These are phyloP conservation scores for Sporothrix sp. DNA, from an alignment of 2,329 filamentous ascomycete genomes.

Conservation along the genomic window DNA sequence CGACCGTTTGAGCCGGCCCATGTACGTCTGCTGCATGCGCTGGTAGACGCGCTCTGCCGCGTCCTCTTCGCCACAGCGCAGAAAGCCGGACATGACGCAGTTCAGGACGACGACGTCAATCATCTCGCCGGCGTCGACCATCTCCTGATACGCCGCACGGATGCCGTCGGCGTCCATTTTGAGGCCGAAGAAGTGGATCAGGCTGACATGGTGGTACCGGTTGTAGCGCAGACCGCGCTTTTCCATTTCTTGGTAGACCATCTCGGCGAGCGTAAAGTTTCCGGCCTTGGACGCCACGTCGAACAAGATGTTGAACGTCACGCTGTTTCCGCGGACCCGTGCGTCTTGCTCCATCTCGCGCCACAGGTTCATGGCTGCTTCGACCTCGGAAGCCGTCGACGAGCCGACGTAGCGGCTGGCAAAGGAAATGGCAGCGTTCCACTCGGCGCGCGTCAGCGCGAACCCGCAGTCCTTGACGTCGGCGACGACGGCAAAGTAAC, in stretches of 20 bases:
- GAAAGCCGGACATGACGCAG: slow-evolving; percentile 68
- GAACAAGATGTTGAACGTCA: slow-evolving; percentile 92
- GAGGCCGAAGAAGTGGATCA: slow-evolving; percentile 78
- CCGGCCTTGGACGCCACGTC: slow-evolving; percentile 78
- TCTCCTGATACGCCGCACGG: slow-evolving; percentile 66
- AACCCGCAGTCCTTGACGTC: slow-evolving; percentile 71
- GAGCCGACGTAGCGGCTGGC: slow-evolving; percentile 59
- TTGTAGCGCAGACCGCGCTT: slow-evolving; percentile 57
- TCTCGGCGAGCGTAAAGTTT: slow-evolving; percentile 74
- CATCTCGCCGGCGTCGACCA: slow-evolving; percentile 77
- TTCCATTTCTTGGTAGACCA: slow-evolving; percentile 74
- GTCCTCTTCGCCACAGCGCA: slow-evolving; percentile 63
- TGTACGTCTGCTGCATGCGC: slow-evolving; percentile 64
- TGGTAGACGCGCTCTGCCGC: slow-evolving; percentile 74
- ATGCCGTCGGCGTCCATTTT: slow-evolving; percentile 63
- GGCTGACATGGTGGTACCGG: slow-evolving; percentile 69
- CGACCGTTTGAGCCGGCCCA: background rate
- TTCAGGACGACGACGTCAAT: slow-evolving; percentile 84
- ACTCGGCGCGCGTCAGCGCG: slow-evolving; percentile 57
- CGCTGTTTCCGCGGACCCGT: slow-evolving; percentile 53
- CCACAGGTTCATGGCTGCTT: slow-evolving; percentile 70
- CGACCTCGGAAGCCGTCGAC: slow-evolving; percentile 49
- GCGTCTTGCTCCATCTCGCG: slow-evolving; percentile 75
- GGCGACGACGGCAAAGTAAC: slow-evolving; percentile 73
- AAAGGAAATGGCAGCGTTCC: slow-evolving; percentile 77